A percentile compares a stretch with the other conserved stretches of the same genome.
Evolutionary conservation across 805 yeast species (phyloP).

Genomic region (Suhomyces sp.): DNA sequence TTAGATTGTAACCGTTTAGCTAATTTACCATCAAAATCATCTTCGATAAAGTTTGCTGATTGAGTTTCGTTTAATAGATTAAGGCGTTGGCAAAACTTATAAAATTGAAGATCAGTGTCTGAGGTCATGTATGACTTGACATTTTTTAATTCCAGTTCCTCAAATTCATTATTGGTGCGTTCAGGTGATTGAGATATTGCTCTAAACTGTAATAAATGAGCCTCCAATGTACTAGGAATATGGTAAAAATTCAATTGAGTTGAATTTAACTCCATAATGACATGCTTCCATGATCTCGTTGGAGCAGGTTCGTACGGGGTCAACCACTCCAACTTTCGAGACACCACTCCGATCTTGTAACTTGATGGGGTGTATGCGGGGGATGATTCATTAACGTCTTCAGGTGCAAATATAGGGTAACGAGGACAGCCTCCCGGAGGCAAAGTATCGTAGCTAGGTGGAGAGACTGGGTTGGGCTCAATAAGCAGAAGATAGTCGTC

Average conservation of each 20-base stretch:
- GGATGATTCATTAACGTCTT: slow-evolving; percentile 40
- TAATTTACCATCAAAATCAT: not conserved
- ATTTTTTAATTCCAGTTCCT: slow-evolving; percentile 8
- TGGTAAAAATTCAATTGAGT: slow-evolving; percentile 77
- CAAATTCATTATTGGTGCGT: slow-evolving; percentile 10
- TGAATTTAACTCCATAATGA: slow-evolving; percentile 74
- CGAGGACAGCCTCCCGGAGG: slow-evolving; percentile 48
- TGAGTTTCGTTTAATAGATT: slow-evolving; percentile 8
- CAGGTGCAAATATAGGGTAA: slow-evolving; percentile 25
- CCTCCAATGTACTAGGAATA: slow-evolving; percentile 35
- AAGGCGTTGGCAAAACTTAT: slow-evolving; percentile 22
- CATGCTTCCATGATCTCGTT: slow-evolving; percentile 67
- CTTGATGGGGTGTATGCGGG: slow-evolving; percentile 72
- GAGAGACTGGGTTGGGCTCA: slow-evolving; percentile 39
- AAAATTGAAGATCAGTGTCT: slow-evolving; percentile 28
- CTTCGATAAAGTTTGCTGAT: slow-evolving; percentile 4
- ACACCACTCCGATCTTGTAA: slow-evolving; percentile 53
- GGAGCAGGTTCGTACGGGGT: slow-evolving; percentile 74
- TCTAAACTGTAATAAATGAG: slow-evolving; percentile 22
- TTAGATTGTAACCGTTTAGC: slow-evolving; percentile 2
- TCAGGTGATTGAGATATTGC: slow-evolving; percentile 10
- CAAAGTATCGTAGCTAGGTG: slow-evolving; percentile 36
- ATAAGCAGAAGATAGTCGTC: slow-evolving; percentile 26
- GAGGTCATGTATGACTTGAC: slow-evolving; percentile 23
- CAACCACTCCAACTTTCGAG: slow-evolving; percentile 71